These are phyloP conservation scores for Capsicum chinense DNA, from an alignment of 257 asterid genomes.

Conservation along the genomic window DNA sequence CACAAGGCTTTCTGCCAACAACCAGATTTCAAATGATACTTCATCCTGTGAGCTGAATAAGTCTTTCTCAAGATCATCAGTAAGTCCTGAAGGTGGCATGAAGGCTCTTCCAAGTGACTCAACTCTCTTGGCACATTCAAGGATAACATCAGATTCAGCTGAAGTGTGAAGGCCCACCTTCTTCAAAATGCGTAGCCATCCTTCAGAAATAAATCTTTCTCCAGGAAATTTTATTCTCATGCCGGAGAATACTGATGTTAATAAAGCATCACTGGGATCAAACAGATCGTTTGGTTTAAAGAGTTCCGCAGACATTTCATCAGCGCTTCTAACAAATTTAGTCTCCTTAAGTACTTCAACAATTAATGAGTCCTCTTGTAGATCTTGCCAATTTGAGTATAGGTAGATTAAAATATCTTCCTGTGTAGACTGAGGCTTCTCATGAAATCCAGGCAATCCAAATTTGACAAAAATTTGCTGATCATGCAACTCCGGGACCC, in stretches of 20 bases:
- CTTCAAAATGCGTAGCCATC: constrained; percentile 83
- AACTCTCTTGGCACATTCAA: constrained; percentile 91
- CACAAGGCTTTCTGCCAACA: constrained; percentile 79
- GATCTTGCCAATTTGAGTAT: constrained; percentile 81
- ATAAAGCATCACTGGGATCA: constrained; percentile 84
- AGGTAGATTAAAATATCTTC: constrained; percentile 89
- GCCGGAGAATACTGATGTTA: constrained; percentile 80
- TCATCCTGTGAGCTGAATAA: constrained; percentile 61
- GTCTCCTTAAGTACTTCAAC: constrained; percentile 78
- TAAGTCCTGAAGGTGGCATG: constrained; percentile 53
- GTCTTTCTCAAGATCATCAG: constrained; percentile 62
- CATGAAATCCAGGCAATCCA: constrained; percentile 81
- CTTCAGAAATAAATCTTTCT: constrained; percentile 86
- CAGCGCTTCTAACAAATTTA: constrained; percentile 79
- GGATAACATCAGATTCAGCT: constrained; percentile 75
- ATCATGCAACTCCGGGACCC: constrained; percentile 83
- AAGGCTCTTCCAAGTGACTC: constrained; percentile 88
- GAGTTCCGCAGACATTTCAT: constrained; percentile 59
- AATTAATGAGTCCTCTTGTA: constrained; percentile 69
- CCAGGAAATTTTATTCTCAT: constrained; percentile 84
- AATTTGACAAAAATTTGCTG: constrained; percentile 77
- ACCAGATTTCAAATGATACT: constrained; percentile 86
- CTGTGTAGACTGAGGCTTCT: constrained; percentile 69
- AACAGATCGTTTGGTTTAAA: constrained; percentile 75
- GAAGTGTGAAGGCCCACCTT: constrained; percentile 86